phyloP scores from a whole-genome alignment of 768 basidiomycete genomes.

The Podaxis carcinomalis region DNA sequence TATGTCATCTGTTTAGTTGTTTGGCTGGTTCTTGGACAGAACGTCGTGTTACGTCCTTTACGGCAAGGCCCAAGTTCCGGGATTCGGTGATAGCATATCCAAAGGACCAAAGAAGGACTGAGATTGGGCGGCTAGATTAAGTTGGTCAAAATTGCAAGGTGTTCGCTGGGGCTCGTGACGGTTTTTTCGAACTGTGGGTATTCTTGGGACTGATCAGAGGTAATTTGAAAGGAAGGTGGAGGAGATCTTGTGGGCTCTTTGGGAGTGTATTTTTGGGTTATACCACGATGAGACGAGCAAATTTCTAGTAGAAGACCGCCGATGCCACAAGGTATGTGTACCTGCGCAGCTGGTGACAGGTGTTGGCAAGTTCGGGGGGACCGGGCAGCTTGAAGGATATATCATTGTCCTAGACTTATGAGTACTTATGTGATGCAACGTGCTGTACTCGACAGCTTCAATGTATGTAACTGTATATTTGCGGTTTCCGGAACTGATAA shows the following conservation, averaged over 20 bases:
- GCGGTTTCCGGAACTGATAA: not conserved
- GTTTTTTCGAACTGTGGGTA: not conserved
- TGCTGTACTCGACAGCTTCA: not conserved
- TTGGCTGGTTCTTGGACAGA: not conserved
- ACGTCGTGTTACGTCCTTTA: not conserved
- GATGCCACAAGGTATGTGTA: not conserved
- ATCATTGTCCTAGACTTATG: not conserved
- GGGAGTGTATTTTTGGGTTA: not conserved
- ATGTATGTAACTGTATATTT: not conserved
- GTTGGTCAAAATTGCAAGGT: not conserved
- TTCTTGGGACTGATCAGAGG: not conserved
- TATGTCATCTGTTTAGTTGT: not conserved
- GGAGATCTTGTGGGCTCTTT: not conserved
- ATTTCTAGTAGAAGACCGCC: not conserved
- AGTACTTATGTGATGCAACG: not conserved
- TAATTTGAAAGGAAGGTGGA: not conserved
- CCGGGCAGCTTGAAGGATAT: not conserved
- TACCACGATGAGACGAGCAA: not conserved
- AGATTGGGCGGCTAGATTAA: conserved; percentile 10
- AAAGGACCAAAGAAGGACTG: not conserved
- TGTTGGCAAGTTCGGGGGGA: not conserved
- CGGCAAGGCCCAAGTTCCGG: conserved; percentile 8
- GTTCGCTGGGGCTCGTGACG: not conserved
- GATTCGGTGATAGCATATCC: conserved; percentile 1
- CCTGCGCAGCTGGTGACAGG: not conserved